Evolutionary conservation across 192 early-diverging fungal species (phyloP).

Genomic region (Backusella mclennaniae): DNA sequence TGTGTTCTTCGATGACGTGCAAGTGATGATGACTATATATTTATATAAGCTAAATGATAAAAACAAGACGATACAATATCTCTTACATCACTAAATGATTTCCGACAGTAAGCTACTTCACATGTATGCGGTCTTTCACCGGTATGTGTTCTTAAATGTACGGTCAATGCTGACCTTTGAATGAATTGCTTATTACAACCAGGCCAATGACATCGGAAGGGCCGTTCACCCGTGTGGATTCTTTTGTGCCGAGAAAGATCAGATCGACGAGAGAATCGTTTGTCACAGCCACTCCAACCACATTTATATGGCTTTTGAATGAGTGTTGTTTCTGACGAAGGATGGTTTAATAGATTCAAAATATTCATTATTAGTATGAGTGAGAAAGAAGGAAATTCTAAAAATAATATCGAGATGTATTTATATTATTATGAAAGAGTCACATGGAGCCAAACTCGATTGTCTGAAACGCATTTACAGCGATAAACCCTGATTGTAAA

Average conservation of each 20-base stretch:
- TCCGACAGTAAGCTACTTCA: conserved; percentile 61
- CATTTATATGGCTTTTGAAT: conserved; percentile 46
- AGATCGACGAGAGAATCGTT: conserved; percentile 67
- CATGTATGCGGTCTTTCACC: conserved; percentile 70
- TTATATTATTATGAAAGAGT: neutral
- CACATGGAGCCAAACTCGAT: neutral
- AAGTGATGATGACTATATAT: conserved; percentile 25
- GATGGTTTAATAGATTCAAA: conserved; percentile 20
- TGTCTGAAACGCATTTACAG: neutral
- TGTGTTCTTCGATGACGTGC: conserved; percentile 25
- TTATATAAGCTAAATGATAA: neutral
- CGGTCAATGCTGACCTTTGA: conserved; percentile 73
- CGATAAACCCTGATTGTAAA: neutral
- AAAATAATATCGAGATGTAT: neutral
- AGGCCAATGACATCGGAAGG: conserved; percentile 60
- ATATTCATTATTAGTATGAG: conserved; percentile 17
- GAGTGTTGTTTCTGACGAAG: neutral
- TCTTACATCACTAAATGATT: conserved; percentile 68
- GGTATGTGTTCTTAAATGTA: conserved; percentile 73
- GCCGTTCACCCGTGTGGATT: conserved; percentile 74
- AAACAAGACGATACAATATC: neutral
- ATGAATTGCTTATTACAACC: conserved; percentile 67
- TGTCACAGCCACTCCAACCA: conserved; percentile 57
- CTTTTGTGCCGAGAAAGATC: conserved; percentile 70
- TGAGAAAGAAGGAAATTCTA: neutral